A percentile compares a stretch with the other conserved stretches of the same genome.
Evolutionary conservation across 2,329 filamentous ascomycete species (phyloP).

Genomic region (Clonostachys rhizophaga): DNA sequence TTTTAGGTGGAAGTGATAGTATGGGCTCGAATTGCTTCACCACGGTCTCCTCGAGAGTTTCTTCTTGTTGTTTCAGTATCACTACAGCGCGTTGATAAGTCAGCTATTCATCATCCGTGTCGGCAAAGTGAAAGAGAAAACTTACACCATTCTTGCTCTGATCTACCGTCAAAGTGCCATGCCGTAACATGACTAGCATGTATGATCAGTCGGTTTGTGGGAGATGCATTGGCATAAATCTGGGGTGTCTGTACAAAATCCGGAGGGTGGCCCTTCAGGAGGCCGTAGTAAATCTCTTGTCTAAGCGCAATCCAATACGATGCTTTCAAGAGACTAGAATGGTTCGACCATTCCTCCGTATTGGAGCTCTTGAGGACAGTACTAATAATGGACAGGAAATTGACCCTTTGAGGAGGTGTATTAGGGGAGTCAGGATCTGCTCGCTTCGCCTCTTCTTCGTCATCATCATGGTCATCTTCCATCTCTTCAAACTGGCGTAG

Average conservation of each 20-base stretch:
- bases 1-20: conserved; percentile 23
- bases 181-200: too few relatives aligned
- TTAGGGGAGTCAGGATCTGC: too few relatives aligned
- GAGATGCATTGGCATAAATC: too few relatives aligned
- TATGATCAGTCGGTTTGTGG: too few relatives aligned
- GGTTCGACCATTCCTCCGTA: conserved; percentile 25
- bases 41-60: conserved; percentile 20
- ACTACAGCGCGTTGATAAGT: too few relatives aligned
- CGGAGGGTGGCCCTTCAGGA: conserved; percentile 15
- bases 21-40: conserved; percentile 23
- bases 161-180: too few relatives aligned
- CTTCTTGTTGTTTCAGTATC: too few relatives aligned
- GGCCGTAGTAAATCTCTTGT: conserved; percentile 33
- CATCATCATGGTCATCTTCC: conserved; percentile 23
- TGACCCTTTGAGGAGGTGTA: conserved; percentile 13
- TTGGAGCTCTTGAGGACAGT: conserved; percentile 28
- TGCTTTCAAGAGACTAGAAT: conserved; percentile 27
- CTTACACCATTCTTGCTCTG: too few relatives aligned
- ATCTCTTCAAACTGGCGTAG: conserved; percentile 33
- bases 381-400: conserved; percentile 34
- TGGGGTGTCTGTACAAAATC: too few relatives aligned
- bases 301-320: conserved; percentile 35
- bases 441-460: too few relatives aligned
- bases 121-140: too few relatives aligned
- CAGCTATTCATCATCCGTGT: too few relatives aligned